These are phyloP conservation scores for Aspergillus latus DNA, from an alignment of 2,329 filamentous ascomycete species.

Conservation along the genomic window DNA sequence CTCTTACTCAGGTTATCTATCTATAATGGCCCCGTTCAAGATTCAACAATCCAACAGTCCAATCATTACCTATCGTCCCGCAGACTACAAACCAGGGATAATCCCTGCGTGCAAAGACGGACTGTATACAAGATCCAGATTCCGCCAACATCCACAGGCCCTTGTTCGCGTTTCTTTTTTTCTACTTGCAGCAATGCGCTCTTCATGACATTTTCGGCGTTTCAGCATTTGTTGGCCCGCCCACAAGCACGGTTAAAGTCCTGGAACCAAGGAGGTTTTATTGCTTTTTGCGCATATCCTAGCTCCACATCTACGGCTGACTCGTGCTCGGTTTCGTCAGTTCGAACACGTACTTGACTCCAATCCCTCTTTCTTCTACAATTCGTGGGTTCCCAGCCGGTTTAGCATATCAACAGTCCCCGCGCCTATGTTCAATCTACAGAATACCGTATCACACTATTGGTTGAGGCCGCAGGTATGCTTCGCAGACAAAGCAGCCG, in stretches of 20 bases:
- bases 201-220: background rate
- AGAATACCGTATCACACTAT: too few relatives aligned
- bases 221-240: conserved; percentile 3
- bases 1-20: conserved; percentile 5
- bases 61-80: background rate
- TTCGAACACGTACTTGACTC: background rate
- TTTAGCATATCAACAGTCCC: background rate
- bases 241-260: conserved; percentile 2
- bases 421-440: background rate
- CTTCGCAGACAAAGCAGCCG: background rate
- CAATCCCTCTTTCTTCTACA: background rate
- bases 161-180: background rate
- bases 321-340: background rate
- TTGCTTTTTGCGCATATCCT: background rate
- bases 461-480: background rate
- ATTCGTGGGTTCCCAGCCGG: background rate
- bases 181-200: background rate
- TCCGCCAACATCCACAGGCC: background rate
- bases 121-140: background rate
- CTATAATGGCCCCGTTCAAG: conserved; percentile 6
- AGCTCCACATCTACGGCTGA: background rate
- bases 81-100: conserved; percentile 8
- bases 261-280: background rate
- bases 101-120: conserved; percentile 12
- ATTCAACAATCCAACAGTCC: background rate